Percentiles rank a stretch among this genome's conserved stretches.
Evolutionary conservation across 2,329 filamentous ascomycete genomes (phyloP).

Genomic region (Knoxdaviesia proteae): DNA sequence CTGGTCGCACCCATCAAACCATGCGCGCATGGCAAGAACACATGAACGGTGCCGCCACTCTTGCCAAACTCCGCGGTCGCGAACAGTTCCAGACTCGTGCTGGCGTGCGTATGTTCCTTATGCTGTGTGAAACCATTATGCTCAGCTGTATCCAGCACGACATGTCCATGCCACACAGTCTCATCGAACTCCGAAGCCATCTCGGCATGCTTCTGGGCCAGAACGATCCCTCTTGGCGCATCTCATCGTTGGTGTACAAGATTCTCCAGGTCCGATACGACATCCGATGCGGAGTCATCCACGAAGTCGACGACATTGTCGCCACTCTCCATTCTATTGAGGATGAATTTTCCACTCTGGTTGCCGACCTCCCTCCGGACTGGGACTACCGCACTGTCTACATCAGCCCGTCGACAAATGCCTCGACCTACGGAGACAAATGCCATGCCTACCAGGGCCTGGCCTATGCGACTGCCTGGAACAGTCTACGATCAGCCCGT

Average conservation of each 20-base stretch:
- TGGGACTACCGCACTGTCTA: slow-evolving; percentile 21
- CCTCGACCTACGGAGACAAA: slow-evolving; percentile 5
- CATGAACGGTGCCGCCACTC: slow-evolving; percentile 27
- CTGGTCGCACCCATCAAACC: slow-evolving; percentile 22
- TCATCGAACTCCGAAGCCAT: slow-evolving; percentile 23
- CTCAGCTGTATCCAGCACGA: slow-evolving; percentile 30
- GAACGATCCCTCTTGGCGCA: slow-evolving; percentile 18
- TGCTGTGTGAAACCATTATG: slow-evolving; percentile 28
- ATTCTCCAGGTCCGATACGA: slow-evolving; percentile 25
- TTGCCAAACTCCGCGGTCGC: slow-evolving; percentile 26
- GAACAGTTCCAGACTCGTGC: slow-evolving; percentile 22
- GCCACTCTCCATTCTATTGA: slow-evolving; percentile 19
- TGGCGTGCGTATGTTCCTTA: slow-evolving; percentile 30
- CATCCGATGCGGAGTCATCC: slow-evolving; percentile 18
- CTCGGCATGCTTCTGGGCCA: slow-evolving; percentile 16
- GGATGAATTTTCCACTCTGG: slow-evolving; percentile 18
- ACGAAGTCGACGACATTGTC: slow-evolving; percentile 14
- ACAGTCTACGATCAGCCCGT: slow-evolving; percentile 22
- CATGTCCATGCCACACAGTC: slow-evolving; percentile 23
- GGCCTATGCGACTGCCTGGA: slow-evolving; percentile 25
- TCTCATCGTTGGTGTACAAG: slow-evolving; percentile 22
- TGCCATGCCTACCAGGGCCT: slow-evolving; percentile 26
- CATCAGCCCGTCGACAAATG: slow-evolving; percentile 12
- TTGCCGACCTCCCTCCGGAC: slow-evolving; percentile 15
- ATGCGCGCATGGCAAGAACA: slow-evolving; percentile 31